Evolutionary conservation across 805 yeast species (phyloP).

Genomic region (Nakazawaea ernobii): DNA sequence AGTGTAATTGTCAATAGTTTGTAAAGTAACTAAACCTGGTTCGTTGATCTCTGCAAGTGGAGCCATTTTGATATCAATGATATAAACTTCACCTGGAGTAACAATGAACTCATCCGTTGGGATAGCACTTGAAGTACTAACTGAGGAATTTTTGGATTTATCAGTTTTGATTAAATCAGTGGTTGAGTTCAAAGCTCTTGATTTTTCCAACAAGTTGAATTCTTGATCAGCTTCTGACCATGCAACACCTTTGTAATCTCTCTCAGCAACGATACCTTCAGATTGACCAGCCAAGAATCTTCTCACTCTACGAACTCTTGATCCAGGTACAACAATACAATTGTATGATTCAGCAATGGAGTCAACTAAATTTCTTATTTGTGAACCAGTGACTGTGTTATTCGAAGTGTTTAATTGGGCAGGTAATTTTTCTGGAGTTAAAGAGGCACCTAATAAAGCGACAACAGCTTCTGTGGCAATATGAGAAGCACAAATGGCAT

Average conservation of each 20-base stretch:
- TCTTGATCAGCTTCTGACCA: slow-evolving; percentile 86
- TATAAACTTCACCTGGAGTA: slow-evolving; percentile 78
- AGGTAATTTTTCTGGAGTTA: slow-evolving; percentile 74
- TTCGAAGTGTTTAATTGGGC: slow-evolving; percentile 34
- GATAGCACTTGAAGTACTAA: slow-evolving; percentile 48
- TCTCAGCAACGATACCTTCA: slow-evolving; percentile 86
- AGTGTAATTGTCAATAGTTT: slow-evolving; percentile 56
- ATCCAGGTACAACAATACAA: slow-evolving; percentile 87
- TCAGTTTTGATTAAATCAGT: slow-evolving; percentile 36
- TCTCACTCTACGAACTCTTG: slow-evolving; percentile 85
- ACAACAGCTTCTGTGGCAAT: slow-evolving; percentile 86
- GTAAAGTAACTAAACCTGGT: slow-evolving; percentile 64
- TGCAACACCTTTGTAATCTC: slow-evolving; percentile 86
- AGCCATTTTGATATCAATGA: slow-evolving; percentile 77
- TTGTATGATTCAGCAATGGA: slow-evolving; percentile 79
- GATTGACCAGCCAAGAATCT: slow-evolving; percentile 95
- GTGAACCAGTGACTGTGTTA: slow-evolving; percentile 53
- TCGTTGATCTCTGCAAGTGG: slow-evolving; percentile 49
- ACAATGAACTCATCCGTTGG: slow-evolving; percentile 75
- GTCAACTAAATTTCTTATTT: slow-evolving; percentile 74
- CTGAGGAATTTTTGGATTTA: slow-evolving; percentile 26
- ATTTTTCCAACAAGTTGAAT: slow-evolving; percentile 41
- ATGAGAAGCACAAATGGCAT: slow-evolving; percentile 83
- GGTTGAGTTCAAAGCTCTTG: slow-evolving; percentile 23
- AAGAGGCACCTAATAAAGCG: slow-evolving; percentile 63